Evolutionary conservation across 169 alveolate genomes (phyloP), one percentile per base, ranked within the genome.

Genomic region (Eimeria praecox): DNA sequence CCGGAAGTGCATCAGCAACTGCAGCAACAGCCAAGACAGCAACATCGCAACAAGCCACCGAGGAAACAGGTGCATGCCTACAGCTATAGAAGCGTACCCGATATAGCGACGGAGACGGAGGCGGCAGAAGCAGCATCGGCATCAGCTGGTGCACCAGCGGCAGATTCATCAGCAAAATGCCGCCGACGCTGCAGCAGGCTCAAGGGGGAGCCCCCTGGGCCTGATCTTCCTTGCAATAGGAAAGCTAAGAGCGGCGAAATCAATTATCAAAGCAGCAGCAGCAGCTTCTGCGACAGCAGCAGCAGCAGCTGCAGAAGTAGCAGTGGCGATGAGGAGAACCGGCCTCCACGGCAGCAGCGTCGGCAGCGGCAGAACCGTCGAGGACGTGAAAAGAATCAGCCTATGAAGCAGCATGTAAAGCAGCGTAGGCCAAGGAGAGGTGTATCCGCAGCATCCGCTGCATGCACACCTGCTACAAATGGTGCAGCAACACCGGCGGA

Each of bases 221-320:
- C 94, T 9, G 64, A 56, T 0, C 80, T 38, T 78, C 46, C 27
- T 24, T 46, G 88, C 66, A 78, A 44, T 46, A 78, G 88, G 42
- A 20, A n/a, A 78, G 40, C 80, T 35, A 62, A 75, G 40, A 64
- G 66, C 88, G 33, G 75, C 27, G 54, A 14, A 64, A 46, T 22
- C 59, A 64, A 46, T 18, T 24, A 20, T 46, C 42, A 42, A 42
- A 82, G 38, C 85, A 89, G 75, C 46, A 89, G 87, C 56, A 62
- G 83, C 52, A 42, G 94, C 95, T 88, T 85, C 94, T 46, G 87
- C 87, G 30, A 35, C 87, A 42, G 85, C 56, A 40, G 82, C 64
- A 42, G 64, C 35, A 89, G 95, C n/a, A n/a, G n/a, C 94, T 46
- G 87, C 87, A 44, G 52, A 71, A 42, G 85, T 40, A 40, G 82